phyloP scores from a whole-genome alignment of 768 basidiomycete species.

The Candolleomyces eurysporus region DNA sequence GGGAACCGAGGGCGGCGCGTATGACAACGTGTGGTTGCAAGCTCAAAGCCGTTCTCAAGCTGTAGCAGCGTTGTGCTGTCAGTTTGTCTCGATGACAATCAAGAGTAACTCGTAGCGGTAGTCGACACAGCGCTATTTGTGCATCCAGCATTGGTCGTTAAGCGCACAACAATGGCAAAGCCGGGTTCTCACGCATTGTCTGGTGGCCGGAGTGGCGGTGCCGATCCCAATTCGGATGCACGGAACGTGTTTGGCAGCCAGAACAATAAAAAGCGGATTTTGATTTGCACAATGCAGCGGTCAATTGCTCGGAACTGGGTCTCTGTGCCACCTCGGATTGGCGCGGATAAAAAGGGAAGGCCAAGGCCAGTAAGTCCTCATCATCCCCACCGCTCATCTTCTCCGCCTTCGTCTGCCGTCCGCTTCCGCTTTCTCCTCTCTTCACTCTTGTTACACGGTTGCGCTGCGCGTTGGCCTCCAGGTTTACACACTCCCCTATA shows the following conservation, averaged over 20 bases:
- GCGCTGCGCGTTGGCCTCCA: constrained; percentile 4
- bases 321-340: neutral
- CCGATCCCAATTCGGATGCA: neutral
- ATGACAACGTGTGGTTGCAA: too few species aligned
- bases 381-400: neutral
- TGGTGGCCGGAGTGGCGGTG: neutral
- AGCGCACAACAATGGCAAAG: neutral
- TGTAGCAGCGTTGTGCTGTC: too few species aligned
- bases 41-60: too few species aligned
- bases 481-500: neutral
- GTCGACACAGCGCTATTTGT: neutral
- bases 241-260: neutral
- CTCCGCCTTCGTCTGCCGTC: neutral
- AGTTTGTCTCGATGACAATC: neutral
- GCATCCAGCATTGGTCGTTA: neutral
- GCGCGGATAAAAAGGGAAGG: neutral
- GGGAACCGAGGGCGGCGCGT: neutral
- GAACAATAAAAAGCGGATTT: neutral
- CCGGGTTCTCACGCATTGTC: neutral
- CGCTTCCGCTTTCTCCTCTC: neutral
- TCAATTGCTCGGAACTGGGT: neutral
- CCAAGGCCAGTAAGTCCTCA: neutral
- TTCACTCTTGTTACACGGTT: neutral
- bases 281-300: neutral
- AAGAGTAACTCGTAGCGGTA: neutral